These are phyloP conservation scores for Pichia sp. DNA, from an alignment of 1,139 yeast species.

Conservation along the genomic window DNA sequence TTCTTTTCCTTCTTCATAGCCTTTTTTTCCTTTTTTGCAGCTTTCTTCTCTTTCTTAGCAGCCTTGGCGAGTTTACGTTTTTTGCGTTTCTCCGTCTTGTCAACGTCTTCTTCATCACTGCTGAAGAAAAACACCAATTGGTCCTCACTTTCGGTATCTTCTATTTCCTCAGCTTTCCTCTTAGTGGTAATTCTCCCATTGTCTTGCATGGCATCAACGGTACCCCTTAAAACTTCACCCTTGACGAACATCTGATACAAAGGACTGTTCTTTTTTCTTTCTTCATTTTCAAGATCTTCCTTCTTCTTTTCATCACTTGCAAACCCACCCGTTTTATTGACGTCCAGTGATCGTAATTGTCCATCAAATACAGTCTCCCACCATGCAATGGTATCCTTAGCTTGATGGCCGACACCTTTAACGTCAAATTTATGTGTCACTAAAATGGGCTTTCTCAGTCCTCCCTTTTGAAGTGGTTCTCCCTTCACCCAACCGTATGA, in stretches of 20 bases:
- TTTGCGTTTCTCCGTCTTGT: constrained; percentile 1
- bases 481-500: constrained; percentile 93
- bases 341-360: constrained; percentile 73
- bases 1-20: constrained; percentile 17
- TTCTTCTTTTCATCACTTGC: not conserved
- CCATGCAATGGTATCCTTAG: constrained; percentile 79
- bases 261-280: constrained; percentile 40
- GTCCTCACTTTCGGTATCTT: constrained; percentile 7
- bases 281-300: constrained; percentile 6
- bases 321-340: constrained; percentile 29
- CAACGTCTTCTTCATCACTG: constrained; percentile 9
- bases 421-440: constrained; percentile 88
- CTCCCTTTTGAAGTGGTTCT: constrained; percentile 72
- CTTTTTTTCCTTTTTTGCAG: constrained; percentile 11
- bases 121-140: constrained; percentile 20
- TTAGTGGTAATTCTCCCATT: constrained; percentile 26
- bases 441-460: constrained; percentile 75
- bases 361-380: constrained; percentile 97
- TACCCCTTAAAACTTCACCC: constrained; percentile 81
- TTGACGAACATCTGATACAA: constrained; percentile 70
- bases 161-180: constrained; percentile 13
- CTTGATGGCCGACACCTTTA: constrained; percentile 78
- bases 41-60: constrained; percentile 7
- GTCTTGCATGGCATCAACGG: constrained; percentile 31
- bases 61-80: constrained; percentile 12